Evolutionary conservation across 1,284 basidiomycete genomes (phyloP), one percentile per base, ranked within the genome.

Genomic region (Apiotrichum sp.): DNA sequence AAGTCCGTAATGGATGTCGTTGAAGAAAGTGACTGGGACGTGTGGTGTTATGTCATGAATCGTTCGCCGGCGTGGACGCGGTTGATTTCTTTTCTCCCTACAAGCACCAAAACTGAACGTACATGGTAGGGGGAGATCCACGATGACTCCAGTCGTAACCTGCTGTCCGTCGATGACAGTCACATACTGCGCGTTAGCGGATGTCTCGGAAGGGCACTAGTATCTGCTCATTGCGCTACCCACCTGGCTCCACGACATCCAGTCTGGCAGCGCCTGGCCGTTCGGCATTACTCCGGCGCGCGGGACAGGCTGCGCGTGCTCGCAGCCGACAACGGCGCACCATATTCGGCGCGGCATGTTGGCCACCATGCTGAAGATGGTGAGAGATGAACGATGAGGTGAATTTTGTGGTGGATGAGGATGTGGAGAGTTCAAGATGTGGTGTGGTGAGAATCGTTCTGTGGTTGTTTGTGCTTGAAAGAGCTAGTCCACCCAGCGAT

Each of bases 81-180:
- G 11, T 22, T 52, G 43, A 50, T 52, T 61, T 61, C 39, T 61
- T 54, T 49, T 40, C 6, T 14, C 10, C 11, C 40, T 7, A 13
- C 8, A 38, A 38, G 22, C 22, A 38, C 36, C 36, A 38, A 38
- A 13, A 62, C 65, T 58, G 6, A 16, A 41, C 40, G 9, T 41
- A 68, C 67, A 69, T 1, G 67, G 65, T 36, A 65, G 45, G 5
- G 67, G 67, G 0, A 67, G 49, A 11, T 63, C 47, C 22, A 62
- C 60, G n/a, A 69, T 52, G 13, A 48, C 55, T n/a, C 62, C 64
- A 0, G 65, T 65, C 1, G 61, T 63, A 16, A 64, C 48, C 4
- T 41, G 46, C 31, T 55, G 36, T 14, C 62, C 64, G 33, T 53
- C 55, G 29, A 65, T 46, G 3, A 51, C 57, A 7, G 63, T 65